Base-by-base conservation (phyloP, 768 basidiomycete genomes). In the Naematelia encephala region DNA sequence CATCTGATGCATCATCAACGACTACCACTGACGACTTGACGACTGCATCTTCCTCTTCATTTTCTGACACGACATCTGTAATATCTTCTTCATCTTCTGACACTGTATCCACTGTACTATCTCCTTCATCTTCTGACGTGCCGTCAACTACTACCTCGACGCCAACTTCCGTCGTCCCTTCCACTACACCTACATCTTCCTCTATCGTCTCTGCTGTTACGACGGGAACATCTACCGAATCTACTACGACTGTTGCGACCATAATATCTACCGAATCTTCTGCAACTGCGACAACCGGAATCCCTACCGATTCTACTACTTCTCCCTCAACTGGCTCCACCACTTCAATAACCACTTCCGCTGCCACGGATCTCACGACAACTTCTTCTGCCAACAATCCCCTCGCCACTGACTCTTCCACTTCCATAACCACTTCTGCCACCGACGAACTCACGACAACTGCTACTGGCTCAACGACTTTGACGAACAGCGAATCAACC, bases 131-230 rank as follows among this genome's bases (percentile, higher is more conserved):
- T 5, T 25, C 54, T 42, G 30, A 23, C 48, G 30, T 42, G 4
- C 47, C 56, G 21, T 34, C 42, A 21, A 0, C 34, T 25, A 13
- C 53, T 16, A 21, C 55, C 43, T 30, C 56, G n/a, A 47, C 39
- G 2, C 8, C 50, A 12, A 13, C 19, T 2, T 52, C 57, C 2
- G 42, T 53, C 5, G 57, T 39, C 14, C 50, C 50, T 23, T 5
- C 46, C 10, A 56, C 45, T 26, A 12, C 27, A 22, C 27, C 55
- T 30, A 21, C 43, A 11, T 3, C 49, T 50, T 11, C 13, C 16
- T 50, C 56, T 13, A 45, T 19, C 51, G 34, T 39, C 34, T 39
- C 34, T 39, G 34, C 34, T 16, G 34, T 16, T 16, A 8, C 34
- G 34, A 8, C 34, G 8, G 34, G 8, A 39, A 39, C 16, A 39